phyloP scores from a whole-genome alignment of 2,329 filamentous ascomycete genomes.

The Fusarium haematococcum region DNA sequence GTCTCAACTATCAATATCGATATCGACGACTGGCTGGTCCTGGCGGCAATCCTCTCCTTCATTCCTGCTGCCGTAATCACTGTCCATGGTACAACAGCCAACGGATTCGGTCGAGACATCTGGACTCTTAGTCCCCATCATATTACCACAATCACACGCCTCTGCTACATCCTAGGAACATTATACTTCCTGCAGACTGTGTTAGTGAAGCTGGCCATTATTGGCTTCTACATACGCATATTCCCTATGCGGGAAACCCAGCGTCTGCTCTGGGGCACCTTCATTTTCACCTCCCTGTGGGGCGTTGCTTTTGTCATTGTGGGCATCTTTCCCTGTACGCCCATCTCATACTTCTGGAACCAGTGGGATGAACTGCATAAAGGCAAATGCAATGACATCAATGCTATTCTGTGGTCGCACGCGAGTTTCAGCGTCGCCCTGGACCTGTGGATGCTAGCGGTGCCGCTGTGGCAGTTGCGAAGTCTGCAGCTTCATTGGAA shows the following conservation, averaged over 20 bases:
- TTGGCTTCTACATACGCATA: slow-evolving; percentile 64
- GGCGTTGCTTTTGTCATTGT: slow-evolving; percentile 54
- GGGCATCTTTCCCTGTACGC: slow-evolving; percentile 60
- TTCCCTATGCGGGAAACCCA: slow-evolving; percentile 55
- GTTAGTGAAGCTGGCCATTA: slow-evolving; percentile 60
- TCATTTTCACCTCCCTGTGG: slow-evolving; percentile 50
- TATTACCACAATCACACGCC: slow-evolving; percentile 54
- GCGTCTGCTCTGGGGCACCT: slow-evolving; percentile 52
- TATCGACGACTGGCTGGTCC: not conserved
- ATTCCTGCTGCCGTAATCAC: not conserved
- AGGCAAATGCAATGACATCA: slow-evolving; percentile 50
- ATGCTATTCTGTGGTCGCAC: slow-evolving; percentile 59
- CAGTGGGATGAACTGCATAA: slow-evolving; percentile 60
- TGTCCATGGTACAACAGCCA: not conserved
- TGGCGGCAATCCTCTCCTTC: not conserved
- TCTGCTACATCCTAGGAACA: slow-evolving; percentile 53
- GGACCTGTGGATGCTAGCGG: slow-evolving; percentile 60
- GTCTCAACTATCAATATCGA: not conserved
- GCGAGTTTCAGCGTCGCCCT: slow-evolving; percentile 60
- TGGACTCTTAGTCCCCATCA: slow-evolving; percentile 56
- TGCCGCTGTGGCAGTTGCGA: slow-evolving; percentile 58
- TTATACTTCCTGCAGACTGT: slow-evolving; percentile 59
- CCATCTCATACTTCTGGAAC: slow-evolving; percentile 62
- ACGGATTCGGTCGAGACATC: slow-evolving; percentile 48
- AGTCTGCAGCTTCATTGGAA: slow-evolving; percentile 54